Evolutionary conservation across 1,284 basidiomycete species (phyloP), one percentile per base, ranked within the genome.

Genomic region (Caloboletus inedulis): DNA sequence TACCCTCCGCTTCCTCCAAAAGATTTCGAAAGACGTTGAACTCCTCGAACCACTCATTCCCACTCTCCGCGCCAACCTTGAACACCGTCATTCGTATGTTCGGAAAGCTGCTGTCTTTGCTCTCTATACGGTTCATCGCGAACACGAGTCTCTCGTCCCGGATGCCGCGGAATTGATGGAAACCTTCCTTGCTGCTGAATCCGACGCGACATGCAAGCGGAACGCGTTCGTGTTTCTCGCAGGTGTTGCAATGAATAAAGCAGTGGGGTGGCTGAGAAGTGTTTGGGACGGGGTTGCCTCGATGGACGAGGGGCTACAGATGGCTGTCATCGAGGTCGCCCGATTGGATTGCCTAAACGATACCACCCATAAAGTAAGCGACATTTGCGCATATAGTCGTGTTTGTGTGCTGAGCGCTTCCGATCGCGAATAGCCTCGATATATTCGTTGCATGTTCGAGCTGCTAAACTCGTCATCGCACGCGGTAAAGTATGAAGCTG

Each of bases 51-150:
- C 97, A 16, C 84, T 99, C 53, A 84, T 99, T 54, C 95, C 97
- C 5, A 94, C 90, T 31, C 92, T 94, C 64, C 87, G 96, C 42
- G 79, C 91, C 41, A 98, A 95, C 71, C 85, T 99, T 56, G 96
- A 99, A 74, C 96, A 99, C 75, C 86, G 96, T 49, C 96, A 99
- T 75, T 94, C 93, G 12, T 99, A 96, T 71, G 97, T 99, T 48
- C 87, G 96, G 68, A 99, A 99, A 78, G 98, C 98, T 68, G 97
- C 96, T 36, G 94, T 99, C 46, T 98, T 99, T 71, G 92, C 95
- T 39, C 81, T 98, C 47, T 96, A 90, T 74, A 85, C 92, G 51
- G 97, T 99, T 72, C 97, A 94, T 74, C 89, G 91, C 68, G 84
- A 91, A 71, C 93, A 94, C 69, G 94, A 98, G 68, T 80, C 93